A percentile compares a stretch with the other conserved stretches of the same genome.
These are phyloP conservation scores for Kwoniella shandongensis DNA, from an alignment of 768 basidiomycete species.

Conservation along the genomic window DNA sequence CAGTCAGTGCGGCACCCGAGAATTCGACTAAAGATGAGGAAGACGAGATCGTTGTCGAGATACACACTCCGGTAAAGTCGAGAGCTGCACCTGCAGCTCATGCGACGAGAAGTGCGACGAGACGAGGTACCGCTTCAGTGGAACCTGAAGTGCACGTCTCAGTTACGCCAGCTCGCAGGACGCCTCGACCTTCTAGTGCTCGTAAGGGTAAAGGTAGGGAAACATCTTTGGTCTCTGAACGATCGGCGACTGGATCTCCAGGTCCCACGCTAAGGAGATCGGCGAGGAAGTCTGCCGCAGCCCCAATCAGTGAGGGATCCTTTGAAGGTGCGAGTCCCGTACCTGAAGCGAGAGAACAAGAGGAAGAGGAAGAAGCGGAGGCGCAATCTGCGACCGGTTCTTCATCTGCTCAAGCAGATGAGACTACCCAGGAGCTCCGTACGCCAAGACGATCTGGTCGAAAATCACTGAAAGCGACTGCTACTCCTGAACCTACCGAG, in stretches of 20 bases:
- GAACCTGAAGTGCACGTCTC: slow-evolving; percentile 8
- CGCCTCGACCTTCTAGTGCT: slow-evolving; percentile 2
- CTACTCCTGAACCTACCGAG: too few species aligned
- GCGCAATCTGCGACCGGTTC: neutral
- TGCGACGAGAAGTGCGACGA: neutral
- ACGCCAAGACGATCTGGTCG: slow-evolving; percentile 6
- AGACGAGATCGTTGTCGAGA: neutral
- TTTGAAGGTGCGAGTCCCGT: slow-evolving; percentile 1
- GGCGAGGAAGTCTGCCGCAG: slow-evolving; percentile 13
- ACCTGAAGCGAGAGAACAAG: slow-evolving; percentile 3
- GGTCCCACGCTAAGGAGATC: slow-evolving; percentile 10
- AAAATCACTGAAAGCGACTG: slow-evolving; percentile 1
- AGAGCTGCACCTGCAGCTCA: slow-evolving; percentile 4
- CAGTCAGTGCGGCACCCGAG: neutral
- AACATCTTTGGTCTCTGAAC: slow-evolving; percentile 9
- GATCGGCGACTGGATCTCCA: slow-evolving; percentile 6
- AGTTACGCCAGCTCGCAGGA: slow-evolving; percentile 6
- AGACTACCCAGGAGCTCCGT: too few species aligned
- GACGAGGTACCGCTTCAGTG: slow-evolving; percentile 3
- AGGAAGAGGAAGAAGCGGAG: slow-evolving; percentile 1
- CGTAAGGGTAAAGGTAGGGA: slow-evolving; percentile 15
- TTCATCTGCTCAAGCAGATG: neutral
- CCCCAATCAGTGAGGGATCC: slow-evolving; percentile 7
- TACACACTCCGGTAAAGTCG: slow-evolving; percentile 8
- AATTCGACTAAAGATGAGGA: slow-evolving; percentile 14